Base-by-base conservation (phyloP, 208 protist species). In the Trypanosoma platydactyli region DNA sequence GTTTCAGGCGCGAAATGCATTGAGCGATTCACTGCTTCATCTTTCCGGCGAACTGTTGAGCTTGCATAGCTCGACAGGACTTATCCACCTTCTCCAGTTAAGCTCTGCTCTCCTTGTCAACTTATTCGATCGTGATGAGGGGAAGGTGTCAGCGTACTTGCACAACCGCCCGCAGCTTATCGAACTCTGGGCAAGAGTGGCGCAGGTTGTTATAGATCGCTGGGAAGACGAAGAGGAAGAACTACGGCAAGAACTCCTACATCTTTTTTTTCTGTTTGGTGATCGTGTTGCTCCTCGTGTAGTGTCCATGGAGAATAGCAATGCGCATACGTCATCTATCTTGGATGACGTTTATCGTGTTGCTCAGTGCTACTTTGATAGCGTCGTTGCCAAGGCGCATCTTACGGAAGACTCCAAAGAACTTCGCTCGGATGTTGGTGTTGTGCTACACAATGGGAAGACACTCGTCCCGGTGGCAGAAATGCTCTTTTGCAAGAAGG, bases 381-480 rank as follows among this genome's bases (percentile, higher is more conserved):
- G 76, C 5, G 76, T 95, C 44, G 79, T 95, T 30, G 59, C 72
- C 50, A 92, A 89, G 41, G 76, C 87, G 0, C 86, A 88, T 64
- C 59, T 91, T 27, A 55, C 71, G 16, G 87, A 92, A 58, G 84
- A 91, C 51, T 86, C 79, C 38, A 64, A 80, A 53, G 87, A 95
- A 76, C 40, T 94, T 54, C 87, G 87, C 53, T 81, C 59, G 13
- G 81, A 81, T 30, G 22, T 64, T 6, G 85, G 79, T 24, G 61
- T 91, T n/a, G 73, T 88, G 20, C 70, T 95, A 44, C 87, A 95
- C 75, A 89, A 85, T 30, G 87, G 92, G 61, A 75, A 81, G 24
- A 90, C 79, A 33, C 73, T 95, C 52, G 64, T 81, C 35, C 90
- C 90, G 22, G 68, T 95, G 55, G 78, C 90, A 12, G 80, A 90